Evolutionary conservation across 2,329 filamentous ascomycete species (phyloP).

Genomic region (Alternaria infectoria): DNA sequence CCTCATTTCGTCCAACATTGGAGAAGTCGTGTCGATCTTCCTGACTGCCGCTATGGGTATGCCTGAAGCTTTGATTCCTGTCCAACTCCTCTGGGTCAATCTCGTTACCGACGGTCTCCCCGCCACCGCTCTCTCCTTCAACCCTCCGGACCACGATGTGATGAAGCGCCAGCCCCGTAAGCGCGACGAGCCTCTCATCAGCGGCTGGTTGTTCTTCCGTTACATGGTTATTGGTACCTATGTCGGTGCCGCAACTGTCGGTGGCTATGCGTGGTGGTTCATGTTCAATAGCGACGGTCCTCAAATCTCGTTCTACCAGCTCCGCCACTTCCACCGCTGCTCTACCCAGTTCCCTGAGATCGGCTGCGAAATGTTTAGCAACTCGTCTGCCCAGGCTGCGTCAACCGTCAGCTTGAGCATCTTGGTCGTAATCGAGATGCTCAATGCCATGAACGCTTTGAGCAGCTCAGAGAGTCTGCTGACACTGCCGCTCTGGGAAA

Average conservation of each 20-base stretch:
- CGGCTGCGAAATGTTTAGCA: constrained; percentile 88
- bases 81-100: constrained; percentile 98
- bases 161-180: constrained; percentile 93
- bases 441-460: constrained; percentile 98
- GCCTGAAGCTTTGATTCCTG: constrained; percentile 95
- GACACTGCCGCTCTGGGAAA: constrained; percentile 94
- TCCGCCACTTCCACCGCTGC: constrained; percentile 94
- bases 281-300: constrained; percentile 92
- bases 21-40: constrained; percentile 99
- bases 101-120: constrained; percentile 96
- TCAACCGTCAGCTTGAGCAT: constrained; percentile 91
- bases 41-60: constrained; percentile 94
- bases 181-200: constrained; percentile 89
- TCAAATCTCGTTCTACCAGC: constrained; percentile 87
- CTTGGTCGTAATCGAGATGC: constrained; percentile 97
- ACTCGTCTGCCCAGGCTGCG: constrained; percentile 84
- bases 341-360: constrained; percentile 83
- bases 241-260: constrained; percentile 92
- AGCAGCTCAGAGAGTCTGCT: constrained; percentile 94
- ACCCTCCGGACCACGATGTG: constrained; percentile 96
- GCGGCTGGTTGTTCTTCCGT: constrained; percentile 95
- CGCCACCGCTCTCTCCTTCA: constrained; percentile 95
- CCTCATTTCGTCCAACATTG: constrained; percentile 98
- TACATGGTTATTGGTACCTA: constrained; percentile 97
- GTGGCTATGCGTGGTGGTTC: constrained; percentile 99